These are phyloP conservation scores for Mortierella sp. DNA, from an alignment of 371 early-diverging fungal genomes.

Conservation along the genomic window DNA sequence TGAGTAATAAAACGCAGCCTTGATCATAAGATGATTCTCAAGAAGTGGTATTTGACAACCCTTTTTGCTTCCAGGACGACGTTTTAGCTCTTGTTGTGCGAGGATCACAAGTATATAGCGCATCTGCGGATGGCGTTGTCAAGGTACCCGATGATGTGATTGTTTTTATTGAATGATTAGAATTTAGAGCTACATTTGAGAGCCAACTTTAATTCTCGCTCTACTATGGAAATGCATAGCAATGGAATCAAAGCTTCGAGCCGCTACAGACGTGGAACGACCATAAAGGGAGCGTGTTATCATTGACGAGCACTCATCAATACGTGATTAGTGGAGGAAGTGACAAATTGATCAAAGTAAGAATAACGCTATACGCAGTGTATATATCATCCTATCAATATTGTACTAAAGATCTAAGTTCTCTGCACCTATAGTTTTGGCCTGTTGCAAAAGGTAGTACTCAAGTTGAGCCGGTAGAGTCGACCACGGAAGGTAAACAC, in stretches of 20 bases:
- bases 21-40: background rate
- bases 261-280: conserved; percentile 70
- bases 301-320: conserved; percentile 69
- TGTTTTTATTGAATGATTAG: conserved; percentile 6
- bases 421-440: conserved; percentile 24
- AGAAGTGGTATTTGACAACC: background rate
- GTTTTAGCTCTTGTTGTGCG: conserved; percentile 70
- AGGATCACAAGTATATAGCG: conserved; percentile 70
- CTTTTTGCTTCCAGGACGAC: conserved; percentile 64
- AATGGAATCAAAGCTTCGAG: conserved; percentile 81
- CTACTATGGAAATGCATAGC: conserved; percentile 33
- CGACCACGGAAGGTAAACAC: conserved; percentile 33
- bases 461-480: conserved; percentile 24
- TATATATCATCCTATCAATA: background rate
- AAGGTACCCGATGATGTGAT: conserved; percentile 64
- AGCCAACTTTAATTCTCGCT: background rate
- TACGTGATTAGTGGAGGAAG: conserved; percentile 77
- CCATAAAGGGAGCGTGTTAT: conserved; percentile 75
- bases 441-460: conserved; percentile 29
- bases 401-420: background rate
- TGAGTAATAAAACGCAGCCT: conserved; percentile 31
- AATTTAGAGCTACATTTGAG: background rate
- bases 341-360: conserved; percentile 76
- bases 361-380: background rate
- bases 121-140: conserved; percentile 83